Percentiles rank a stretch among this genome's conserved stretches.
Evolutionary conservation across 768 basidiomycete species (phyloP).

Genomic region (Filobasidium floriforme): DNA sequence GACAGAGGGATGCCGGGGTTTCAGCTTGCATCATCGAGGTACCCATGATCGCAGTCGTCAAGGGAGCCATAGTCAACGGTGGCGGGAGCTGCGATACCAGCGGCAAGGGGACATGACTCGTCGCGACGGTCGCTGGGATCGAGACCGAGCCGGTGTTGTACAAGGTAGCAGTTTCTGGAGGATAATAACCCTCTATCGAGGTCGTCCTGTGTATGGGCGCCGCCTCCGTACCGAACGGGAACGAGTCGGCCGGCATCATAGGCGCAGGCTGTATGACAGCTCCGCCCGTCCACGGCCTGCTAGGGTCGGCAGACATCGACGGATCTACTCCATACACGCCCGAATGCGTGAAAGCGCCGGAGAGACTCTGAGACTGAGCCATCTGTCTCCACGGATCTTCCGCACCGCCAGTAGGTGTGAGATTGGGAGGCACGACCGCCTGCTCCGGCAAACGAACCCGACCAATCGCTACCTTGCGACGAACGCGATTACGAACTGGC

Average conservation of each 20-base stretch:
- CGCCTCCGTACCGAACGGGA: not conserved
- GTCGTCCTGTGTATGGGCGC: not conserved
- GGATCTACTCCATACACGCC: constrained; percentile 1
- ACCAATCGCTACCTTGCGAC: too few relatives aligned
- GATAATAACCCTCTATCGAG: not conserved
- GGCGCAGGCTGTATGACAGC: too few relatives aligned
- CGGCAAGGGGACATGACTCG: not conserved
- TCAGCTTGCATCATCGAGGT: not conserved
- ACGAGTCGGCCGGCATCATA: not conserved
- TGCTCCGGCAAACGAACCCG: too few relatives aligned
- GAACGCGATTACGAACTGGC: too few relatives aligned
- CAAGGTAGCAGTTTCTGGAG: not conserved
- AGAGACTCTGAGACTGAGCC: not conserved
- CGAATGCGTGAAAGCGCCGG: constrained; percentile 2
- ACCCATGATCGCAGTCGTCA: not conserved
- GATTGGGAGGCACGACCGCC: too few relatives aligned
- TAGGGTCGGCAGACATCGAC: not conserved
- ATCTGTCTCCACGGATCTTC: too few relatives aligned
- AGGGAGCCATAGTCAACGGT: not conserved
- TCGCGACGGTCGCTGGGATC: constrained; percentile 1
- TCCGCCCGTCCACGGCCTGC: not conserved
- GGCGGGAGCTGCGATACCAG: not conserved
- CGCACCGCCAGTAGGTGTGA: too few relatives aligned
- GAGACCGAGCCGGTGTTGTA: constrained; percentile 1
- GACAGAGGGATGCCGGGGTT: not conserved